Evolutionary conservation across 495 filamentous ascomycete genomes (phyloP).

Genomic region (Bryoglossum gracile): DNA sequence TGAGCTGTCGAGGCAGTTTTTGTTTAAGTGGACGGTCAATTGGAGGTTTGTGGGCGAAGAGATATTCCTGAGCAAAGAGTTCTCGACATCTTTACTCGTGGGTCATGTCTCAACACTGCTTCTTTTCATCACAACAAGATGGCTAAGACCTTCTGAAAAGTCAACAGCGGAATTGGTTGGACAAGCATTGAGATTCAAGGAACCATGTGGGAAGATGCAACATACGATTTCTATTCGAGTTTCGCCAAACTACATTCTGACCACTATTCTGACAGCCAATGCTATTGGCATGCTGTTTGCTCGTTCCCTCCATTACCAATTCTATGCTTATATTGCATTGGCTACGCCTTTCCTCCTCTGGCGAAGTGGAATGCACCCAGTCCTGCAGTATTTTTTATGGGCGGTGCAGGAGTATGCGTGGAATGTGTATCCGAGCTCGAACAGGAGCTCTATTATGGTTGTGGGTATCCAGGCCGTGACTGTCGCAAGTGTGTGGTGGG

Average conservation of each 20-base stretch:
- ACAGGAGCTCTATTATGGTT: constrained; percentile 67
- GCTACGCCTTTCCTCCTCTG: constrained; percentile 87
- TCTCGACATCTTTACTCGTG: constrained; percentile 59
- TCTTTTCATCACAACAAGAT: constrained; percentile 48
- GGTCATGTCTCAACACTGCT: constrained; percentile 60
- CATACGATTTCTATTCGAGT: constrained; percentile 48
- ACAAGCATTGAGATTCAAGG: constrained; percentile 45
- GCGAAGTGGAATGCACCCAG: constrained; percentile 66
- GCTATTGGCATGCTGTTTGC: constrained; percentile 85
- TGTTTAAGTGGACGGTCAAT: constrained; percentile 98
- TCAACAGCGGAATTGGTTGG: constrained; percentile 38
- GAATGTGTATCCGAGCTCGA: constrained; percentile 93
- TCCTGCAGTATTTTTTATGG: constrained; percentile 68
- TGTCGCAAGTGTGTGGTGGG: constrained; percentile 57
- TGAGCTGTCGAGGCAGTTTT: constrained; percentile 79
- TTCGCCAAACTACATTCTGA: constrained; percentile 69
- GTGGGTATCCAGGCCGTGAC: constrained; percentile 61
- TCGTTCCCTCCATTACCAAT: constrained; percentile 90
- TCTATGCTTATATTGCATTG: constrained; percentile 91
- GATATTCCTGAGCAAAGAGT: constrained; percentile 66
- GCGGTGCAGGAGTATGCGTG: constrained; percentile 89
- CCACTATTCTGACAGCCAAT: constrained; percentile 70
- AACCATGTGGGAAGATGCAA: constrained; percentile 49
- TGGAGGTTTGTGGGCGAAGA: constrained; percentile 90
- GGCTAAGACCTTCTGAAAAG: constrained; percentile 40